A percentile compares a stretch with the other conserved stretches of the same genome.
phyloP scores from a whole-genome alignment of 2,329 filamentous ascomycete genomes.

The Hypoxylon sp. region DNA sequence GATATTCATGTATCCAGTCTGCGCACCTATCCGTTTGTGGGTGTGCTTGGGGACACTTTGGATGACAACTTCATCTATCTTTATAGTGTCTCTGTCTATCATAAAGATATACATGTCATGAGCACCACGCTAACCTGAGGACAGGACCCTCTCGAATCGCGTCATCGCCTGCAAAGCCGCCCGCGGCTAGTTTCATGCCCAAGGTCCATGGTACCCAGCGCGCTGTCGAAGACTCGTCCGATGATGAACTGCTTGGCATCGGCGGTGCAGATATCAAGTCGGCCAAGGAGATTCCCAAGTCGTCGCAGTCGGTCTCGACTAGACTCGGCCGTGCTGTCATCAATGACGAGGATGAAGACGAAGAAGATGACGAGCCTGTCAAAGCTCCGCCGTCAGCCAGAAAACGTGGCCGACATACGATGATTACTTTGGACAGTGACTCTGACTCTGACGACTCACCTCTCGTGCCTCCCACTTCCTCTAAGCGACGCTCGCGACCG shows the following conservation, averaged over 20 bases:
- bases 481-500: slow-evolving; percentile 25
- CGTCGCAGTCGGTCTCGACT: slow-evolving; percentile 45
- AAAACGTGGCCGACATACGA: slow-evolving; percentile 30
- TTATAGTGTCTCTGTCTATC: too few relatives aligned
- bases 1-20: too few relatives aligned
- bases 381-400: slow-evolving; percentile 15
- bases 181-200: slow-evolving; percentile 42
- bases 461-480: slow-evolving; percentile 22
- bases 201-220: slow-evolving; percentile 21
- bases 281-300: slow-evolving; percentile 37
- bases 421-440: slow-evolving; percentile 28
- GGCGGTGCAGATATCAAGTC: slow-evolving; percentile 24
- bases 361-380: slow-evolving; percentile 27
- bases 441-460: slow-evolving; percentile 36
- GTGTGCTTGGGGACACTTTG: too few relatives aligned
- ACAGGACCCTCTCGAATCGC: background rate
- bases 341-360: slow-evolving; percentile 35
- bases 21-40: too few relatives aligned
- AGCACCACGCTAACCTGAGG: background rate
- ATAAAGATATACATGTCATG: background rate
- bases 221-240: slow-evolving; percentile 33
- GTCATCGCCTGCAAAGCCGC: slow-evolving; percentile 13
- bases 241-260: slow-evolving; percentile 39
- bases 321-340: slow-evolving; percentile 39
- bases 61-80: too few relatives aligned